Evolutionary conservation across 169 alveolate species (phyloP).

Genomic region (Eimeria praecox): DNA sequence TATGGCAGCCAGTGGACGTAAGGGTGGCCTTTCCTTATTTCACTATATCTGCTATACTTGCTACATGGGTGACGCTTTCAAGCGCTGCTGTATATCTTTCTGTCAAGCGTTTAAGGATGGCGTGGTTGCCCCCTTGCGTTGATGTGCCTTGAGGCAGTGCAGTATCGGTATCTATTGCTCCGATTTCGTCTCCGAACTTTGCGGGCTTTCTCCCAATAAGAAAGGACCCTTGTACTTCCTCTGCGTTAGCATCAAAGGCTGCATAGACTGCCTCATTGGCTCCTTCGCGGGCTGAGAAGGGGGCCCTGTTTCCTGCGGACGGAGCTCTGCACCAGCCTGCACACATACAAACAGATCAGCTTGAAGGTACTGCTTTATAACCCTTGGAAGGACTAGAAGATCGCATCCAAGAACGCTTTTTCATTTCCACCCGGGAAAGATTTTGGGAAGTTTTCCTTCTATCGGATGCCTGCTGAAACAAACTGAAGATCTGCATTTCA

Average conservation of each 20-base stretch:
- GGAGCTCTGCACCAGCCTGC: constrained; percentile 57
- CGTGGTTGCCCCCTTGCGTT: not conserved
- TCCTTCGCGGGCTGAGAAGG: constrained; percentile 27
- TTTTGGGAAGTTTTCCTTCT: not conserved
- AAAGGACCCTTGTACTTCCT: constrained; percentile 29
- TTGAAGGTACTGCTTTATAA: not conserved
- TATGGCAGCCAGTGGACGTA: not conserved
- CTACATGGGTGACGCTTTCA: not conserved
- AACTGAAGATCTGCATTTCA: not conserved
- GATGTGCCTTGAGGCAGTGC: not conserved
- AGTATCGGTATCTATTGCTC: too few relatives aligned
- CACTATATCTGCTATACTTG: not conserved
- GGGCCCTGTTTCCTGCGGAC: constrained; percentile 26
- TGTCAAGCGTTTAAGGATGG: not conserved
- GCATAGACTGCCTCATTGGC: constrained; percentile 41
- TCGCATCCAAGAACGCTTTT: not conserved
- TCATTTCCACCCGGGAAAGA: not conserved
- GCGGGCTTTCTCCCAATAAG: constrained; percentile 34
- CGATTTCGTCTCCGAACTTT: constrained; percentile 8
- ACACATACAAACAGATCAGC: not conserved
- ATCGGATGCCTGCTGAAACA: not conserved
- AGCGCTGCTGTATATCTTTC: not conserved
- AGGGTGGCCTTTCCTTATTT: not conserved
- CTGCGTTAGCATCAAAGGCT: constrained; percentile 41
- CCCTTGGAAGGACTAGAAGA: not conserved